Base-by-base conservation (phyloP, 2,329 filamentous ascomycete genomes). In the Keithomyces neogunnii region DNA sequence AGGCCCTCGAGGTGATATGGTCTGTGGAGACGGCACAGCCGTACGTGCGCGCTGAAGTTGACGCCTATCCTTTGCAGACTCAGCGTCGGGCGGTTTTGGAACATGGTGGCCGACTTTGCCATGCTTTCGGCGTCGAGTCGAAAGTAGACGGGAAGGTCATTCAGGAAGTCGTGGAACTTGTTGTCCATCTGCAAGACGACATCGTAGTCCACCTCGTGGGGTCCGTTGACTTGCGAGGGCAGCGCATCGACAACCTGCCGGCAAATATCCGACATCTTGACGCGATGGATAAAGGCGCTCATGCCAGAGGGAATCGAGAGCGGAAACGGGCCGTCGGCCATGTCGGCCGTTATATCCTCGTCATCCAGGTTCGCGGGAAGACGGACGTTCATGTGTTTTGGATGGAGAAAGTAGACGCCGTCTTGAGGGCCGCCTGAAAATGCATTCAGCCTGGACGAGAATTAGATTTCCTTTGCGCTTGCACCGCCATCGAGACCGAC, bases 11-110 rank as follows among this genome's bases (percentile, higher is more conserved):
- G 32, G 43, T 54, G 45, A 35, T 52, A 54, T 3, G 55, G 47
- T 40, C 53, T 48, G 35, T 56, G 55, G 29, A 56, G 55, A 13
- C 55, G 51, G 48, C 55, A 54, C 8, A 54, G 49, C 32, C 55
- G 51, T 30, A 47, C 50, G 30, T 55, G 32, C 32, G 48, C 40
- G 46, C 53, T 51, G 28, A 56, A 51, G 44, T 56, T 51, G 31
- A 56, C 13, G 33, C 49, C 32, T 10, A 47, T 36, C 19, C 53
- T 32, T 28, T 56, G 55, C 29, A 52, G 46, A 28, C 47, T 46
- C 31, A 56, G 48, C 28, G 51, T 44, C 1, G 53, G 55, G 11
- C 44, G 32, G 2, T 51, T 43, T 38, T 26, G 30, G 33, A 50
- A 51, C 10, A 48, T 48, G 3, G 42, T 31, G n/a, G 29, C 4